A percentile compares a stretch with the other conserved stretches of the same genome.
Evolutionary conservation across 225 moss, liverwort and hornwort genomes (phyloP).

Genomic region (Polytrichum formosum): DNA sequence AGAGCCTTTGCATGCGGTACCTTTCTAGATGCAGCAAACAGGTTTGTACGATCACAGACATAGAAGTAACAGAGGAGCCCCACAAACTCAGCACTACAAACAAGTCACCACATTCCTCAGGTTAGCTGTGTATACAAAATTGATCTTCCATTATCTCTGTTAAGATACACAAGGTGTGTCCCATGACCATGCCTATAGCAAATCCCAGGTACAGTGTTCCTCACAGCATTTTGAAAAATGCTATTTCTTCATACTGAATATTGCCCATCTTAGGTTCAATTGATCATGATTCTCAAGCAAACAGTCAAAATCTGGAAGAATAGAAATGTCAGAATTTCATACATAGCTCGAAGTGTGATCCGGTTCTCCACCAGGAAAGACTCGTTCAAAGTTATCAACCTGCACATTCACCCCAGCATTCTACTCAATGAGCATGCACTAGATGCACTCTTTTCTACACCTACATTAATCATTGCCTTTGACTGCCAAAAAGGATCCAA

Average conservation of each 20-base stretch:
- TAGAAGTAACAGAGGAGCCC: slow-evolving; percentile 89
- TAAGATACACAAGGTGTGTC: no score
- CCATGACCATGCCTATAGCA: no score
- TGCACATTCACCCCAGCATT: slow-evolving; percentile 31
- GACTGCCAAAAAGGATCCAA: no score
- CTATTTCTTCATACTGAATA: no score
- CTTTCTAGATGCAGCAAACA: slow-evolving; percentile 77
- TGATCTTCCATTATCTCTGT: no score
- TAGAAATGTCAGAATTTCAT: slow-evolving; percentile 10
- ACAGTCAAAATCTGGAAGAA: no score
- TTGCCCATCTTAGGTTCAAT: no score
- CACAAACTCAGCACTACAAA: slow-evolving; percentile 75
- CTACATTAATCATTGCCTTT: no score
- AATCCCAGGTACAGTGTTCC: no score
- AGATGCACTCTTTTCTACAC: no score
- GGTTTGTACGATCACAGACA: slow-evolving; percentile 76
- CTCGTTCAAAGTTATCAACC: slow-evolving; percentile 83
- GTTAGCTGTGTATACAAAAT: slow-evolving; percentile 1
- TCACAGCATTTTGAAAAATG: no score
- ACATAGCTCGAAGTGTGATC: slow-evolving; percentile 77
- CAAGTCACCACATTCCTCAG: not conserved
- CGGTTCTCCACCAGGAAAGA: slow-evolving; percentile 78
- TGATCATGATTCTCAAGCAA: no score
- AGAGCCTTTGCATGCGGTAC: slow-evolving; percentile 25
- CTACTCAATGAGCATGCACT: not conserved